Evolutionary conservation across 306 rosid genomes (phyloP).

Genomic region (Oemleria cerasiformis): DNA sequence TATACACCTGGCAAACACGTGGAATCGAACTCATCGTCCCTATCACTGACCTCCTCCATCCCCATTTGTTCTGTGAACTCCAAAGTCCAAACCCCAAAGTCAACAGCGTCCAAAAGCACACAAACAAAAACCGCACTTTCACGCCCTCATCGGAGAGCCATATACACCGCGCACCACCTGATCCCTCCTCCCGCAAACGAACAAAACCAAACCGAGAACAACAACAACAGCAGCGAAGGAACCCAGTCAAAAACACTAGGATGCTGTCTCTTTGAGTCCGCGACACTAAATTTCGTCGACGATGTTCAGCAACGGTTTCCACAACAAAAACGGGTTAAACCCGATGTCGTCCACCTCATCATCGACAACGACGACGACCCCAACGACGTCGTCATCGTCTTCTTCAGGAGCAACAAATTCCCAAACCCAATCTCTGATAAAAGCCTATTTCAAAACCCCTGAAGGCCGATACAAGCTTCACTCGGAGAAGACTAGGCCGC

Average conservation of each 20-base stretch:
- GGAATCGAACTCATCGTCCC: background rate
- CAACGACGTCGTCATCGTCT: constrained; percentile 11
- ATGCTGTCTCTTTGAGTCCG: background rate
- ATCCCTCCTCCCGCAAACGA: background rate
- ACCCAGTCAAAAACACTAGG: background rate
- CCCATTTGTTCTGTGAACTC: background rate
- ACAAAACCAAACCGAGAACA: background rate
- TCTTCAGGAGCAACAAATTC: background rate
- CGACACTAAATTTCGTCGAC: background rate
- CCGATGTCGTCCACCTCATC: background rate
- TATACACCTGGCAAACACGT: background rate
- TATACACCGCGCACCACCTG: background rate
- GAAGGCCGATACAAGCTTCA: constrained; percentile 94
- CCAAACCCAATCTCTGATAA: constrained; percentile 25
- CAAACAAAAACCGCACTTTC: background rate
- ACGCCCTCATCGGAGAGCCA: background rate
- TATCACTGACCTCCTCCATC: background rate
- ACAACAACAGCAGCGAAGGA: background rate
- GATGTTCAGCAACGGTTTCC: constrained; percentile 22
- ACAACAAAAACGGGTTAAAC: constrained; percentile 8
- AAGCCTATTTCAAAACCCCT: constrained; percentile 93
- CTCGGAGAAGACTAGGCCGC: constrained; percentile 90
- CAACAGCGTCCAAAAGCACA: background rate
- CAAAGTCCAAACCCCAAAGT: background rate
- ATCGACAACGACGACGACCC: background rate